These are phyloP conservation scores for Lophium mytilinum DNA, from an alignment of 495 filamentous ascomycete genomes.

Conservation along the genomic window DNA sequence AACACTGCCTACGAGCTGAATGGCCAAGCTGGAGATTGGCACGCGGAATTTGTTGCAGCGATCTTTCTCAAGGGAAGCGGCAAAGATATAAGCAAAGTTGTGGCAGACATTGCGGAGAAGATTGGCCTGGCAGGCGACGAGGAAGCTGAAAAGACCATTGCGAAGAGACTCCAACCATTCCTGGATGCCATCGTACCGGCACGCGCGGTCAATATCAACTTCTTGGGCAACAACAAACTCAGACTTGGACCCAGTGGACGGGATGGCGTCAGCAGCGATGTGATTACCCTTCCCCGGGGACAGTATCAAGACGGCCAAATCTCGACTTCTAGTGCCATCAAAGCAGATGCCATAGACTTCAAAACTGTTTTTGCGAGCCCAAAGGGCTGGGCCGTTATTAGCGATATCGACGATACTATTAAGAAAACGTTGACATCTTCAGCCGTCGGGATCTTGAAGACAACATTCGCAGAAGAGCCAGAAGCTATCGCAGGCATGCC, in stretches of 20 bases:
- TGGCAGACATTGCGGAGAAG: slow-evolving; percentile 62
- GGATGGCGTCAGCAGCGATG: slow-evolving; percentile 61
- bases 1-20: slow-evolving; percentile 67
- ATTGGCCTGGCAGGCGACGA: slow-evolving; percentile 58
- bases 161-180: slow-evolving; percentile 65
- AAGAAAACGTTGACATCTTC: slow-evolving; percentile 79
- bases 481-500: slow-evolving; percentile 73
- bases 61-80: slow-evolving; percentile 67
- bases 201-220: slow-evolving; percentile 51
- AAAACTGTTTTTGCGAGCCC: slow-evolving; percentile 65
- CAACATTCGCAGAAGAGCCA: slow-evolving; percentile 72
- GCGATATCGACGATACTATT: slow-evolving; percentile 94
- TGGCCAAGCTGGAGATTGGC: slow-evolving; percentile 43
- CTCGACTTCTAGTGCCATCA: slow-evolving; percentile 37
- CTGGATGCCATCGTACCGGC: slow-evolving; percentile 65
- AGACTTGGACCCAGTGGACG: slow-evolving; percentile 60
- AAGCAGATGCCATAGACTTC: slow-evolving; percentile 38
- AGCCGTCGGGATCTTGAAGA: slow-evolving; percentile 67
- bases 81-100: slow-evolving; percentile 53
- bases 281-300: slow-evolving; percentile 36
- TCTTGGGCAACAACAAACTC: slow-evolving; percentile 38
- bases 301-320: slow-evolving; percentile 23
- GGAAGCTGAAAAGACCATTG: slow-evolving; percentile 56
- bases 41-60: slow-evolving; percentile 71
- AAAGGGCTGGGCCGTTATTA: slow-evolving; percentile 81